Evolutionary conservation across 768 basidiomycete species (phyloP).

Genomic region (Pisolithus sp.): DNA sequence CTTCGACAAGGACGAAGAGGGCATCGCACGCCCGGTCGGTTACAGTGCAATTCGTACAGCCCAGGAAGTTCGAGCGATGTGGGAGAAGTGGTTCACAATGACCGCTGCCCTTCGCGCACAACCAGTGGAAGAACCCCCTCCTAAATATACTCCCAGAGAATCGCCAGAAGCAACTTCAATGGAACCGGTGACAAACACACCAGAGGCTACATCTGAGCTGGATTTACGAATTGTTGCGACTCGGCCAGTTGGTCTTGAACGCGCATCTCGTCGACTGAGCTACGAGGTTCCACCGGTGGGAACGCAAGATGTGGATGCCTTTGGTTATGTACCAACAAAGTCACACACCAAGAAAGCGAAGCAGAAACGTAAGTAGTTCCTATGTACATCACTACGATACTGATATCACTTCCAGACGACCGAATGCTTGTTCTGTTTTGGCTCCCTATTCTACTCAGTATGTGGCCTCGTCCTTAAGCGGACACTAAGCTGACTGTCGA

Average conservation of each 20-base stretch:
- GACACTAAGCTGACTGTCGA: conserved; percentile 4
- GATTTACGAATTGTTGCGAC: conserved; percentile 14
- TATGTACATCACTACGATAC: neutral
- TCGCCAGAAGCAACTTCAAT: conserved; percentile 12
- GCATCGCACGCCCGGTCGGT: conserved; percentile 30
- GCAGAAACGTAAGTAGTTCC: conserved; percentile 57
- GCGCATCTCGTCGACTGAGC: conserved; percentile 39
- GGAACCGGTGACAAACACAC: conserved; percentile 1
- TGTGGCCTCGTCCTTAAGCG: conserved; percentile 27
- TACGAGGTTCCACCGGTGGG: conserved; percentile 43
- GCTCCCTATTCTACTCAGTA: conserved; percentile 77
- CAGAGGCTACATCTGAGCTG: neutral
- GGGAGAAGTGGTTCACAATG: conserved; percentile 71
- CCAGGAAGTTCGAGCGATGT: conserved; percentile 61
- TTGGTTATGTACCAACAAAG: conserved; percentile 52
- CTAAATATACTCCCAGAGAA: conserved; percentile 67
- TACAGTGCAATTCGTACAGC: conserved; percentile 42
- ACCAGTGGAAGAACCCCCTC: conserved; percentile 52
- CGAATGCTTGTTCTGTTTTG: conserved; percentile 82
- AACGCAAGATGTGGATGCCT: conserved; percentile 64
- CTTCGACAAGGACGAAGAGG: conserved; percentile 31
- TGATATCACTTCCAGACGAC: conserved; percentile 48
- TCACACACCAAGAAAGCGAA: conserved; percentile 38
- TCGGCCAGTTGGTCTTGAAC: conserved; percentile 24
- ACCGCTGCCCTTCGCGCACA: conserved; percentile 41